A percentile compares a stretch with the other conserved stretches of the same genome.
phyloP scores from a whole-genome alignment of 768 basidiomycete species.

The Podaxis sp. region DNA sequence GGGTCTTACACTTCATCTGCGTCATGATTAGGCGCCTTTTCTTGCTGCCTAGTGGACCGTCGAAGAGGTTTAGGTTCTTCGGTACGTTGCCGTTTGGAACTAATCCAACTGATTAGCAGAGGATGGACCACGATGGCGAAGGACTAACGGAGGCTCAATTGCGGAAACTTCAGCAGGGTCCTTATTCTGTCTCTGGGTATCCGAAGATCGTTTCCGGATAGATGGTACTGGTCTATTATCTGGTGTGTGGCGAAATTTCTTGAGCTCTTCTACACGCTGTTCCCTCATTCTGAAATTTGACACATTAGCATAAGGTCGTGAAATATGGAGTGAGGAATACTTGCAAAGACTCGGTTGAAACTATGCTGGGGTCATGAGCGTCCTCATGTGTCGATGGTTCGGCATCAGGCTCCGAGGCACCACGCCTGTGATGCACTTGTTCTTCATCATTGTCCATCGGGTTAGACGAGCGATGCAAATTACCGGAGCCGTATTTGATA shows the following conservation, averaged over 20 bases:
- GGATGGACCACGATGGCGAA: not conserved
- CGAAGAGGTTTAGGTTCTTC: slow-evolving; percentile 36
- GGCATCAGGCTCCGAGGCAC: not conserved
- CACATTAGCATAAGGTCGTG: not conserved
- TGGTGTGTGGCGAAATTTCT: not conserved
- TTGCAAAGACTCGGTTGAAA: not conserved
- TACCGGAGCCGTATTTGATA: not conserved
- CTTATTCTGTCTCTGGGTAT: not conserved
- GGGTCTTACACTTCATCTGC: slow-evolving; percentile 60
- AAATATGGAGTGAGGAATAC: not conserved
- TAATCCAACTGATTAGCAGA: not conserved
- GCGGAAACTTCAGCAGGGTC: not conserved
- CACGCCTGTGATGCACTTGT: not conserved
- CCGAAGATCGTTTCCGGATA: not conserved
- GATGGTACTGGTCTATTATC: not conserved
- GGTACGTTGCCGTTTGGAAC: slow-evolving; percentile 10
- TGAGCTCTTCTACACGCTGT: not conserved
- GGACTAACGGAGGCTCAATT: slow-evolving; percentile 7
- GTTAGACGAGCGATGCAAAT: not conserved
- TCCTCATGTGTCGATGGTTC: not conserved
- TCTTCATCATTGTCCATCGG: not conserved
- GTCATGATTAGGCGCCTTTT: slow-evolving; percentile 32
- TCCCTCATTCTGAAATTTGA: not conserved
- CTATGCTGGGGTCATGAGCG: not conserved
- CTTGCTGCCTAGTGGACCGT: slow-evolving; percentile 22